A percentile compares a stretch with the other conserved stretches of the same genome.
These are phyloP conservation scores for Breviolum minutum DNA, from an alignment of 73 alveolate species.

Conservation along the genomic window DNA sequence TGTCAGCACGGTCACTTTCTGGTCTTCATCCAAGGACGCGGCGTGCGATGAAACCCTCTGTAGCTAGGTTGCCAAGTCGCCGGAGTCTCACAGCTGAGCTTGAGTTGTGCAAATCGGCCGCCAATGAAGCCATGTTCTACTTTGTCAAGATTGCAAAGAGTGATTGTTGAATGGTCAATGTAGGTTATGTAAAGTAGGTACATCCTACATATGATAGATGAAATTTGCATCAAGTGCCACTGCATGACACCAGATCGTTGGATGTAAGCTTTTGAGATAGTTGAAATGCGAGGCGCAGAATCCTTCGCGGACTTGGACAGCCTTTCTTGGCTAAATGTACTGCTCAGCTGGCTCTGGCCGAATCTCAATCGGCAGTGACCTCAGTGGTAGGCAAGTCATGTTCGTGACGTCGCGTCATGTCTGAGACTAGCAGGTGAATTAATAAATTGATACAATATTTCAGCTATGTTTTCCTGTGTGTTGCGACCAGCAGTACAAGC, in stretches of 20 bases:
- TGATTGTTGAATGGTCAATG: no score
- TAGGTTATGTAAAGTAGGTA: no score
- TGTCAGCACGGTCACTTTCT: not conserved
- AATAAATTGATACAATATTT: not conserved
- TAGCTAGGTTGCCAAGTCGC: constrained; percentile 54
- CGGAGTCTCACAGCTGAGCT: not conserved
- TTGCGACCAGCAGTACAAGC: not conserved
- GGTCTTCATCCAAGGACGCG: not conserved
- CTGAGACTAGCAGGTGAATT: not conserved
- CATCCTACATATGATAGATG: no score
- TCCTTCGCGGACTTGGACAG: constrained; percentile 73
- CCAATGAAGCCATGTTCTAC: no score
- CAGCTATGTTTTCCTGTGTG: not conserved
- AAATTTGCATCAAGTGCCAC: no score
- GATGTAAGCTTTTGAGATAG: not conserved
- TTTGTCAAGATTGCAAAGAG: no score
- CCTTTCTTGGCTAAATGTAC: constrained; percentile 65
- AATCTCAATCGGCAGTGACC: constrained; percentile 49
- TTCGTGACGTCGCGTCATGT: no score
- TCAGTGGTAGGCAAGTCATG: not conserved
- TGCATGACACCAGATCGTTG: no score
- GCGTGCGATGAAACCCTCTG: constrained; percentile 39
- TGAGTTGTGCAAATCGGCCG: no score
- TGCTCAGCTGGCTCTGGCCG: constrained; percentile 91
- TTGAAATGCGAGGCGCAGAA: constrained; percentile 31